These are phyloP conservation scores for Neonothopanus nambi DNA, from an alignment of 1,284 basidiomycete genomes.

Conservation along the genomic window DNA sequence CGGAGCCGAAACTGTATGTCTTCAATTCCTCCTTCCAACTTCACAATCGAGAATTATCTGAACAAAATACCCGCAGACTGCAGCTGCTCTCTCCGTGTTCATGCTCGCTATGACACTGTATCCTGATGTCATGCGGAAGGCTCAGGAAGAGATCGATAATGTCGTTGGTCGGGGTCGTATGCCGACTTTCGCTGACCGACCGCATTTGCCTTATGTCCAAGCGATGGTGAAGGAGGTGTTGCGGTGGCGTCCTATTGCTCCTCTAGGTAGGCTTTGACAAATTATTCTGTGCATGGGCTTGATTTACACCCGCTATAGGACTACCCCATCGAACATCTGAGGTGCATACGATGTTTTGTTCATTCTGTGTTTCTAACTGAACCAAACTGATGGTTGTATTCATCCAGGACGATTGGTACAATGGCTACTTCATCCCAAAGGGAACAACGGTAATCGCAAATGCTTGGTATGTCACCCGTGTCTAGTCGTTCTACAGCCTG, in stretches of 20 bases:
- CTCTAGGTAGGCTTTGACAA: constrained; percentile 14
- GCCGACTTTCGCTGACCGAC: constrained; percentile 18
- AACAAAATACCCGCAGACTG: not conserved
- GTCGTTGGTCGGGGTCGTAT: constrained; percentile 21
- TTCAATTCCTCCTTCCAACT: no score
- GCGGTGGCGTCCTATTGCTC: constrained; percentile 15
- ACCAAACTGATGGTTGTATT: not conserved
- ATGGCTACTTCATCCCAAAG: constrained; percentile 18
- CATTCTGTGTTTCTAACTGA: not conserved
- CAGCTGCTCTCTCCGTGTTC: no score
- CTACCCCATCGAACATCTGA: constrained; percentile 2
- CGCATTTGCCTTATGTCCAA: constrained; percentile 7
- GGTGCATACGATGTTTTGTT: not conserved
- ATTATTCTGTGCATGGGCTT: not conserved
- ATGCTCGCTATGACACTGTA: constrained; percentile 20
- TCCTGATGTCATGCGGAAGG: constrained; percentile 17
- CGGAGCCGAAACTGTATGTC: no score
- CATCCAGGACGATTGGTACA: constrained; percentile 19
- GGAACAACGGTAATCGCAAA: constrained; percentile 20
- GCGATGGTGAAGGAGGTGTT: constrained; percentile 14
- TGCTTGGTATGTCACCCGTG: constrained; percentile 14
- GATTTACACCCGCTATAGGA: constrained; percentile 30
- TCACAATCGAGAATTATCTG: no score
- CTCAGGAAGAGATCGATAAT: constrained; percentile 25
- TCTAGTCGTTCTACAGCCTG: not conserved